A percentile compares a stretch with the other conserved stretches of the same genome.
Conservation (phyloP, 495 filamentous ascomycete species). For the Neurospora terricola region DNA sequence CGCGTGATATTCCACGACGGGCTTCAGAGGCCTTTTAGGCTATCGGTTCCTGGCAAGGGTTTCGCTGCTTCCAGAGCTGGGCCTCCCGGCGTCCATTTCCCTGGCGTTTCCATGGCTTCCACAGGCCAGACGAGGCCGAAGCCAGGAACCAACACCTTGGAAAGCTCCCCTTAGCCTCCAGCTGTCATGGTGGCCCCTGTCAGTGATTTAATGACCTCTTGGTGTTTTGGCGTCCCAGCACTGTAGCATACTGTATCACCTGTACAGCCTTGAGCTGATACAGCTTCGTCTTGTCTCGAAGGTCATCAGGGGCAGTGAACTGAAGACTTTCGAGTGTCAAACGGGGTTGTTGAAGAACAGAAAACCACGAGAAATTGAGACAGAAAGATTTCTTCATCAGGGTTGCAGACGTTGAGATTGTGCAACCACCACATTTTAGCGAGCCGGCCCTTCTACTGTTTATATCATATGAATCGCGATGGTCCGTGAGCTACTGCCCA, state of each 20-base stretch:
- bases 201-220: not conserved
- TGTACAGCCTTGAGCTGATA: not conserved
- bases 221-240: not conserved
- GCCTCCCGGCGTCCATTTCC: not conserved
- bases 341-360: not conserved
- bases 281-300: not conserved
- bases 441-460: not conserved
- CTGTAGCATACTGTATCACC: not conserved
- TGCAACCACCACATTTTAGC: not conserved
- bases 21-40: not conserved
- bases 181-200: not conserved
- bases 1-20: not conserved
- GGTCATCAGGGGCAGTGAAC: not conserved
- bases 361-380: not conserved
- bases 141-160: not conserved
- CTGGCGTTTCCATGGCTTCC: not conserved
- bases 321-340: not conserved
- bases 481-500: not conserved
- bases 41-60: not conserved
- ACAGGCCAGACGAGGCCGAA: not conserved
- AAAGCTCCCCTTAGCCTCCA: not conserved
- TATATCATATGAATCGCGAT: not conserved
- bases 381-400: not conserved
- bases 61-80: not conserved
- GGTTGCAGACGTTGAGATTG: not conserved